These are phyloP conservation scores for Debaryomyces subglobosus DNA, from an alignment of 1,139 yeast genomes.

Conservation along the genomic window DNA sequence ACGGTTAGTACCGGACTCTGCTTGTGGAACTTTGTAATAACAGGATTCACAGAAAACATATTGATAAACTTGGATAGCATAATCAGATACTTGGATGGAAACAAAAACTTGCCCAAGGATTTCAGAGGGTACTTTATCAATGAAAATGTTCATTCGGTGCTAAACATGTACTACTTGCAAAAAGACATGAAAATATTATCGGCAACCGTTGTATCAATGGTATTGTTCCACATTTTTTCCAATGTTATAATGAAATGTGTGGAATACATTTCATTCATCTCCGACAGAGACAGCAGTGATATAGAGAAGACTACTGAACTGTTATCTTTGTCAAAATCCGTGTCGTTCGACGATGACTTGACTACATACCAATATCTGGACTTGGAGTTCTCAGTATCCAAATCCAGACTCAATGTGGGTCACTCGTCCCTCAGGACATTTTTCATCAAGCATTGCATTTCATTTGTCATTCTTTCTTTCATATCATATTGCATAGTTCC, in stretches of 20 bases:
- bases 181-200: constrained; percentile 18
- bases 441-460: constrained; percentile 7
- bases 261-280: constrained; percentile 20
- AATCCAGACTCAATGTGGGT: constrained; percentile 3
- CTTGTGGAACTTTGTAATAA: constrained; percentile 17
- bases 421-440: not conserved
- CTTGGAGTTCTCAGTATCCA: constrained; percentile 9
- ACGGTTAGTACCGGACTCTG: constrained; percentile 10
- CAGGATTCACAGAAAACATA: not conserved
- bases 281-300: not conserved
- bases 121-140: constrained; percentile 4
- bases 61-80: constrained; percentile 1
- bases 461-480: not conserved
- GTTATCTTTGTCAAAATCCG: constrained; percentile 15
- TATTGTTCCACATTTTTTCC: constrained; percentile 16
- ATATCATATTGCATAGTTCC: constrained; percentile 17
- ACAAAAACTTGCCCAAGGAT: not conserved
- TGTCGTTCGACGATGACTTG: constrained; percentile 22
- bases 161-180: constrained; percentile 11
- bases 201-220: constrained; percentile 16
- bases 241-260: constrained; percentile 18
- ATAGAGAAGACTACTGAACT: not conserved
- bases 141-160: not conserved
- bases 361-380: constrained; percentile 19
- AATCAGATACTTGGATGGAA: not conserved